Conservation (phyloP, 257 asterid species). For the Misopates orontium region DNA sequence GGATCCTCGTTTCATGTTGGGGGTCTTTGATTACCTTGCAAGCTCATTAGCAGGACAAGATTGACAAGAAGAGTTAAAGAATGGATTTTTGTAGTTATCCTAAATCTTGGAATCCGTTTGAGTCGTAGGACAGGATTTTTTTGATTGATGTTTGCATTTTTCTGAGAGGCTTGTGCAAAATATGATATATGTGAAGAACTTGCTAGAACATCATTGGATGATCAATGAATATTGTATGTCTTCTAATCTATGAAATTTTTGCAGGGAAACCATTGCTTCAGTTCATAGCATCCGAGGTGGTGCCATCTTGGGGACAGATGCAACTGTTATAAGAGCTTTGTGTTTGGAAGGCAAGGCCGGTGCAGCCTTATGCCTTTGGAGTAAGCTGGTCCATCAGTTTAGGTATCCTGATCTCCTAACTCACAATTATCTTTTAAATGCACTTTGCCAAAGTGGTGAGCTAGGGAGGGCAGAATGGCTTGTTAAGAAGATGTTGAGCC, state of each 20-base stretch:
- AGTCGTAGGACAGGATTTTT: neutral
- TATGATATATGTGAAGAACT: neutral
- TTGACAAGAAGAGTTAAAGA: neutral
- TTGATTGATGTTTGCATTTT: neutral
- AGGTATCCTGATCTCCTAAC: slow-evolving; percentile 60
- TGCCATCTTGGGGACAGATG: slow-evolving; percentile 35
- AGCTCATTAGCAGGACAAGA: neutral
- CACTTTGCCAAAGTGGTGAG: slow-evolving; percentile 69
- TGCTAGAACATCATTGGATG: neutral
- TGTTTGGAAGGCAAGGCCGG: slow-evolving; percentile 69
- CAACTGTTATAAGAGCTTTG: slow-evolving; percentile 50
- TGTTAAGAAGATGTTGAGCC: slow-evolving; percentile 56
- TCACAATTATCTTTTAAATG: slow-evolving; percentile 71
- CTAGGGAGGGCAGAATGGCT: slow-evolving; percentile 67
- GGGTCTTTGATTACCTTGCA: no score
- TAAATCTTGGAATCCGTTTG: neutral
- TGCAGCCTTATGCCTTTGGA: slow-evolving; percentile 60
- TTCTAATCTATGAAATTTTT: neutral
- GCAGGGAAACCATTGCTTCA: slow-evolving; percentile 57
- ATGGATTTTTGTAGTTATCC: neutral
- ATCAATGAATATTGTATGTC: slow-evolving; percentile 20
- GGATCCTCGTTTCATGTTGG: no score
- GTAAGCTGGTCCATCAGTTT: slow-evolving; percentile 47
- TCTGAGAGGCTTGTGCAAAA: slow-evolving; percentile 1
- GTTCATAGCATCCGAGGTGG: slow-evolving; percentile 31